Conservation (phyloP, 257 asterid species). For the Primulina eburnea region DNA sequence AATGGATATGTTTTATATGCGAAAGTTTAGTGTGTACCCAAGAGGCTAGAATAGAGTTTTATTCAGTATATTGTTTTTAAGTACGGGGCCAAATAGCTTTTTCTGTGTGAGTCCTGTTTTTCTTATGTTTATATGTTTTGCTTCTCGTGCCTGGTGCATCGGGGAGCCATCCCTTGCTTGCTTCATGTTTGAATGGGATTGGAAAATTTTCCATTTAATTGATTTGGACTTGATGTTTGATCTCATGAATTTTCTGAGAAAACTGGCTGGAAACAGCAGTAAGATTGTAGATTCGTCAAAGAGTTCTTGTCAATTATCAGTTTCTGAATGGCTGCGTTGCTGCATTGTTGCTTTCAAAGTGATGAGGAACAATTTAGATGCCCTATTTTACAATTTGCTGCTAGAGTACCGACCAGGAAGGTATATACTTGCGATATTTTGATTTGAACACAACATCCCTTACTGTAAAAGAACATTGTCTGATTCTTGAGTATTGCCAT, state of each 20-base stretch:
- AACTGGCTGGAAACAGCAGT: slow-evolving; percentile 59
- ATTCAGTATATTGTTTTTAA: background rate
- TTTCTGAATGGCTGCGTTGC: slow-evolving; percentile 78
- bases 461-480: background rate
- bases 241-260: slow-evolving; percentile 70
- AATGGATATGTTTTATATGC: background rate
- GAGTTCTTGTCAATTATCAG: slow-evolving; percentile 49
- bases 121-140: slow-evolving; percentile 19
- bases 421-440: slow-evolving; percentile 33
- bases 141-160: slow-evolving; percentile 35
- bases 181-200: slow-evolving; percentile 82
- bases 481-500: background rate
- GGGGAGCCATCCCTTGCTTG: slow-evolving; percentile 76
- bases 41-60: background rate
- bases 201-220: slow-evolving; percentile 85
- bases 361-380: slow-evolving; percentile 89
- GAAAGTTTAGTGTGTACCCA: background rate
- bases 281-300: slow-evolving; percentile 40
- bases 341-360: slow-evolving; percentile 93
- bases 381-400: slow-evolving; percentile 81
- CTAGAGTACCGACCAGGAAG: slow-evolving; percentile 92
- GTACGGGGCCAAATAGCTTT: background rate
- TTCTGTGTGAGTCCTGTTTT: slow-evolving; percentile 7
- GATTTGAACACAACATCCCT: background rate
- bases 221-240: slow-evolving; percentile 96